Evolutionary conservation across 2,329 filamentous ascomycete genomes (phyloP).

Genomic region (Colletotrichum lentis): DNA sequence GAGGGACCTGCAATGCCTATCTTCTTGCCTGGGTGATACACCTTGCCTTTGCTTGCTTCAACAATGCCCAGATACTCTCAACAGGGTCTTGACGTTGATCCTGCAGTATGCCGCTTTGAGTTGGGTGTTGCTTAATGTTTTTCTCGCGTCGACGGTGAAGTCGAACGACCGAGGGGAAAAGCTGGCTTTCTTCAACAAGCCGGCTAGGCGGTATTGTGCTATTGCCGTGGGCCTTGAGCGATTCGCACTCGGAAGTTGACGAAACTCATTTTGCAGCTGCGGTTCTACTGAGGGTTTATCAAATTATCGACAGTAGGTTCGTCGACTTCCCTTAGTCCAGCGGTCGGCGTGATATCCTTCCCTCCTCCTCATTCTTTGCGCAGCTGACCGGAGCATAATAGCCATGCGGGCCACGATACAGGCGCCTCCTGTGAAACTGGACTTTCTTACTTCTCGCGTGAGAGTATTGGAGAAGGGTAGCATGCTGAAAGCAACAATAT

Average conservation of each 20-base stretch:
- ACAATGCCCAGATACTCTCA: no score
- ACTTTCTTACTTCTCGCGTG: constrained; percentile 1
- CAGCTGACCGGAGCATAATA: background rate
- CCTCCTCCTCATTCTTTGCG: background rate
- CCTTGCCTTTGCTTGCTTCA: no score
- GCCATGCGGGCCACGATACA: background rate
- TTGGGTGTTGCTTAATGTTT: constrained; percentile 12
- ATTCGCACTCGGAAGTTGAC: background rate
- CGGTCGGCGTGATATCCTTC: background rate
- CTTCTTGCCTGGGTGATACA: no score
- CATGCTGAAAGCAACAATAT: constrained; percentile 2
- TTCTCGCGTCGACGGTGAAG: constrained; percentile 15
- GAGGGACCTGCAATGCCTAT: no score
- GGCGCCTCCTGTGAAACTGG: background rate
- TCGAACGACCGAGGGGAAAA: background rate
- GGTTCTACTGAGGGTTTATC: constrained; percentile 17
- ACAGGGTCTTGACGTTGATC: constrained; percentile 7
- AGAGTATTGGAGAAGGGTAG: background rate
- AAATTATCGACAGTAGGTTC: background rate
- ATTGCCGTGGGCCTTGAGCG: background rate
- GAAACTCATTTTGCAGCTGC: constrained; percentile 9
- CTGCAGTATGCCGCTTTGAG: constrained; percentile 11
- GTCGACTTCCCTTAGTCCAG: background rate
- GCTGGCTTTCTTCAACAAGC: constrained; percentile 20
- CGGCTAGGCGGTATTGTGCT: constrained; percentile 7